Percentiles rank a stretch among this genome's conserved stretches.
phyloP scores from a whole-genome alignment of 352 stramenopile genomes.

The Globisporangium iwayamae region DNA sequence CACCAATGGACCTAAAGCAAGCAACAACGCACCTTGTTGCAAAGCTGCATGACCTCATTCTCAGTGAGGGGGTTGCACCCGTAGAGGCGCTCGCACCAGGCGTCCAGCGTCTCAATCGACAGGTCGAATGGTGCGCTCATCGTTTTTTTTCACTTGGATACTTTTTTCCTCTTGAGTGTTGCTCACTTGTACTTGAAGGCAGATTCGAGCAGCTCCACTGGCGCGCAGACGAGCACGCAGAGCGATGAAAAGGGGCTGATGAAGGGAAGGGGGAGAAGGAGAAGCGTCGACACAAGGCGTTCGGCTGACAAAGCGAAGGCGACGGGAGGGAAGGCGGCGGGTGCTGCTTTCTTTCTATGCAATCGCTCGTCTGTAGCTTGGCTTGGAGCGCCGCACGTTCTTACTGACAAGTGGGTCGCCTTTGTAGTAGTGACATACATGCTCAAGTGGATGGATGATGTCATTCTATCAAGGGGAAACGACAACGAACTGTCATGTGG shows the following conservation, averaged over 20 bases:
- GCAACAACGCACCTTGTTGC: conserved; percentile 61
- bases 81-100: conserved; percentile 93
- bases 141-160: background rate
- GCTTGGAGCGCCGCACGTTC: conserved; percentile 5
- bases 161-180: background rate
- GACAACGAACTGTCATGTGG: background rate
- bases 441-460: background rate
- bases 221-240: background rate
- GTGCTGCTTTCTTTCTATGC: conserved; percentile 12
- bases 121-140: conserved; percentile 71
- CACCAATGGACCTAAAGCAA: background rate
- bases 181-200: background rate
- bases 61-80: conserved; percentile 93
- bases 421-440: background rate
- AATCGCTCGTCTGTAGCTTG: conserved; percentile 4
- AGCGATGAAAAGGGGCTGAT: background rate
- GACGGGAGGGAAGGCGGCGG: background rate
- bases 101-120: conserved; percentile 89
- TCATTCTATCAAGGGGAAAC: background rate
- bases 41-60: conserved; percentile 94
- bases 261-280: background rate
- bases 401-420: background rate
- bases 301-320: background rate
- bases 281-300: background rate
- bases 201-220: conserved; percentile 3